A percentile compares a stretch with the other conserved stretches of the same genome.
Conservation (phyloP, 306 rosid genomes). For the Arachis hypogaea region DNA sequence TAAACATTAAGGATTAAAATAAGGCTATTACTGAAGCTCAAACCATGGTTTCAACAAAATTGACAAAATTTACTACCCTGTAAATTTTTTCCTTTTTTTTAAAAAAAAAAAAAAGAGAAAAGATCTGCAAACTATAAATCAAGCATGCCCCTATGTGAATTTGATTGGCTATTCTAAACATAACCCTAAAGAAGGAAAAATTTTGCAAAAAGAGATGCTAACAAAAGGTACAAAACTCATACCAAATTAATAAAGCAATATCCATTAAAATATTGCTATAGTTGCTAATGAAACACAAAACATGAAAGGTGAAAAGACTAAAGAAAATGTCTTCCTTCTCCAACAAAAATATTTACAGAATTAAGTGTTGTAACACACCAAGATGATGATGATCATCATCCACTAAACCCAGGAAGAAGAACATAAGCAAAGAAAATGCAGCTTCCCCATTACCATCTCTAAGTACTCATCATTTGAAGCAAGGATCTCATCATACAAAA, state of each 20-base stretch:
- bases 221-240: constrained; percentile 43
- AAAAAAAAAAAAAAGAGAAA: too few relatives aligned
- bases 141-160: neutral
- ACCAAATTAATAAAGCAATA: constrained; percentile 50
- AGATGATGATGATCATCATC: constrained; percentile 23
- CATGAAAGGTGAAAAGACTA: constrained; percentile 25
- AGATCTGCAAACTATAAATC: neutral
- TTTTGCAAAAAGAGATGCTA: constrained; percentile 37
- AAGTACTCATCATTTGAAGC: constrained; percentile 33
- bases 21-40: too few relatives aligned
- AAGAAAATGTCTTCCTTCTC: constrained; percentile 38
- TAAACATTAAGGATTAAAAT: too few relatives aligned
- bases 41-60: too few relatives aligned
- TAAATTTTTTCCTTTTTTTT: too few relatives aligned
- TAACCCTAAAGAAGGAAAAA: constrained; percentile 31
- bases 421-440: constrained; percentile 43
- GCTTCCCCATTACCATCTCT: constrained; percentile 49
- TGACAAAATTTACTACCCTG: neutral
- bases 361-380: constrained; percentile 51
- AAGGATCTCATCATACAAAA: constrained; percentile 48
- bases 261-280: constrained; percentile 35
- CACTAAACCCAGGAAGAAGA: constrained; percentile 56
- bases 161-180: constrained; percentile 17
- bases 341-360: constrained; percentile 65
- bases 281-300: constrained; percentile 44